A percentile compares a stretch with the other conserved stretches of the same genome.
Evolutionary conservation across 2,329 filamentous ascomycete species (phyloP).

Genomic region (Emmonsia crescens): DNA sequence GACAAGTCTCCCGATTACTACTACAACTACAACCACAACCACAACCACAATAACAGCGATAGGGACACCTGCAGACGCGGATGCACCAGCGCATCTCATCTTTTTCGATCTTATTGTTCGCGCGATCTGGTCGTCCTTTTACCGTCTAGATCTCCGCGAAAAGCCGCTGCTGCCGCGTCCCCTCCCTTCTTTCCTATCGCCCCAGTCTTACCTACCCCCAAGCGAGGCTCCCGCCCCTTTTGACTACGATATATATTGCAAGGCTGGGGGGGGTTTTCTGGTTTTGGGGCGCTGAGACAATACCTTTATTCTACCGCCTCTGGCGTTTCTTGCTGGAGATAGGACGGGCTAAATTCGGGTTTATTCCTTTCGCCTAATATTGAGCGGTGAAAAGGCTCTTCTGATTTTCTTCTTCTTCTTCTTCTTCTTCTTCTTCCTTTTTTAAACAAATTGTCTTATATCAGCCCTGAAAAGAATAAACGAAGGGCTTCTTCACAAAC

Average conservation of each 20-base stretch:
- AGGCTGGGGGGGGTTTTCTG: background rate
- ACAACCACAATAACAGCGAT: background rate
- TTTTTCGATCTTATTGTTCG: background rate
- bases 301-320: background rate
- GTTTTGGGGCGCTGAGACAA: background rate
- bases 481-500: background rate
- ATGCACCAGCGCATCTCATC: background rate
- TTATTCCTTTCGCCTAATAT: background rate
- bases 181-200: background rate
- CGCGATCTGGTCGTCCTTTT: background rate
- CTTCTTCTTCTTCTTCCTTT: background rate
- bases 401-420: background rate
- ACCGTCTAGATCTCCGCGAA: background rate
- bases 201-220: background rate
- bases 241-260: background rate
- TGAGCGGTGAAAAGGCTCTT: background rate
- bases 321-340: background rate
- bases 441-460: background rate
- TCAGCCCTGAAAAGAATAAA: background rate
- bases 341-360: background rate
- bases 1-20: background rate
- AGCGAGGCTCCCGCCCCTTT: background rate
- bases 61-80: background rate
- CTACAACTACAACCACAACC: background rate
- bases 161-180: background rate